Conservation (phyloP, 805 yeast genomes). For the Metschnikowia proteae region DNA sequence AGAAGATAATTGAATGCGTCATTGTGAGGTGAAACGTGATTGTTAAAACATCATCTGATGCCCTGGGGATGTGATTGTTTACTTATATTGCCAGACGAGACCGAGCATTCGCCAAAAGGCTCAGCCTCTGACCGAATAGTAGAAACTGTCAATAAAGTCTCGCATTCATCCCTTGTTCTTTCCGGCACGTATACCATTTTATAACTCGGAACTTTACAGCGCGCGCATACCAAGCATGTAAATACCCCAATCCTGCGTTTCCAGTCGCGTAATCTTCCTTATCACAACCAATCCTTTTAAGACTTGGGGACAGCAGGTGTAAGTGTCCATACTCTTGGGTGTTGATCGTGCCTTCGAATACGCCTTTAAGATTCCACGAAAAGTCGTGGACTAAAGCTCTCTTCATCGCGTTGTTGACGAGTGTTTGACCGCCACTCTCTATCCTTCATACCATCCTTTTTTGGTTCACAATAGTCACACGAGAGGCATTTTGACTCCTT, state of each 20-base stretch:
- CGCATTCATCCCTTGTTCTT: background rate
- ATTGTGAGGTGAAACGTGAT: too few species aligned
- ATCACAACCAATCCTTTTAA: background rate
- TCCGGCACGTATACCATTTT: background rate
- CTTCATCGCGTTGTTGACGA: background rate
- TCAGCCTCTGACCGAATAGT: too few species aligned
- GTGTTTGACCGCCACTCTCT: background rate
- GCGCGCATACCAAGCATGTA: conserved; percentile 1
- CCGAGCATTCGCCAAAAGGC: too few species aligned
- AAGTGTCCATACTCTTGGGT: background rate
- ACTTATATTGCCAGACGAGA: too few species aligned
- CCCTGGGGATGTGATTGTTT: too few species aligned
- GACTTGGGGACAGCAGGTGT: background rate
- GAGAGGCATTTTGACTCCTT: background rate
- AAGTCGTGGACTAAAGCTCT: background rate
- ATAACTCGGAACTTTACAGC: background rate
- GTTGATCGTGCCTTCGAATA: background rate
- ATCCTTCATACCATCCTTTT: background rate
- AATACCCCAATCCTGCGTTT: background rate
- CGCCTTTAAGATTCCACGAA: background rate
- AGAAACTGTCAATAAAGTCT: background rate
- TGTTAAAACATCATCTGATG: too few species aligned
- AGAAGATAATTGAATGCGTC: too few species aligned
- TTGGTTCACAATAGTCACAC: background rate
- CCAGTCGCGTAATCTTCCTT: conserved; percentile 1